Percentiles rank a stretch among this genome's conserved stretches.
Evolutionary conservation across 495 filamentous ascomycete genomes (phyloP).

Genomic region (Amorphotheca resinae): DNA sequence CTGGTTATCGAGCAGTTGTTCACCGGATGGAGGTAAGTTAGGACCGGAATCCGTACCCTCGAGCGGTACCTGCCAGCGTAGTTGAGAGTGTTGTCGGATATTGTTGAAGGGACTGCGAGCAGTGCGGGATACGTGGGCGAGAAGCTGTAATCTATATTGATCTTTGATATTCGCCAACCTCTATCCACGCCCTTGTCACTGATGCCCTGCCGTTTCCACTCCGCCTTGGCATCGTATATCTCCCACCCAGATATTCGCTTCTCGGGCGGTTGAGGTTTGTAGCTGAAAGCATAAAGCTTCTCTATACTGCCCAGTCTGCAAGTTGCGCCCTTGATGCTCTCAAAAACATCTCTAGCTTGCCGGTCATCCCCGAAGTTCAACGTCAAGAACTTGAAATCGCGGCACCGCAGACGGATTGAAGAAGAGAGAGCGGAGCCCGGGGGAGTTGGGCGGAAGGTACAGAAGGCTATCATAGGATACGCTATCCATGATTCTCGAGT

Average conservation of each 20-base stretch:
- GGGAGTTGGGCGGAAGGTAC: conserved; percentile 57
- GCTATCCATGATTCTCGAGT: conserved; percentile 84
- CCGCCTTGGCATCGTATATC: conserved; percentile 72
- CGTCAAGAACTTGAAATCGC: conserved; percentile 85
- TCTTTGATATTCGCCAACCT: conserved; percentile 82
- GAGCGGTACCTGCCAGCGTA: conserved; percentile 88
- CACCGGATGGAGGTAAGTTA: conserved; percentile 88
- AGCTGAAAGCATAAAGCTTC: conserved; percentile 84
- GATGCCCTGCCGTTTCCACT: conserved; percentile 73
- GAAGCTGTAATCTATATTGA: conserved; percentile 81
- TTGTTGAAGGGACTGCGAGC: conserved; percentile 69
- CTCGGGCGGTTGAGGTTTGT: conserved; percentile 61
- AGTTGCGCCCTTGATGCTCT: conserved; percentile 70
- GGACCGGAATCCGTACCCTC: conserved; percentile 68
- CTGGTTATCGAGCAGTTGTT: conserved; percentile 96
- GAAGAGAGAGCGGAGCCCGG: conserved; percentile 59
- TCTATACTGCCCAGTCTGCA: conserved; percentile 76
- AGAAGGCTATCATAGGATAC: conserved; percentile 77
- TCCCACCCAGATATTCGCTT: conserved; percentile 70
- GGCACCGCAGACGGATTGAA: conserved; percentile 75
- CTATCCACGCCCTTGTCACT: conserved; percentile 57
- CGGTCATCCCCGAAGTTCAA: conserved; percentile 73
- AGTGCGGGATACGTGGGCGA: conserved; percentile 90
- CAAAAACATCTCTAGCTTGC: conserved; percentile 74
- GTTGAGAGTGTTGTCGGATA: conserved; percentile 93